A percentile compares a stretch with the other conserved stretches of the same genome.
phyloP scores from a whole-genome alignment of 2,329 filamentous ascomycete genomes.

The Cercospora sp. region DNA sequence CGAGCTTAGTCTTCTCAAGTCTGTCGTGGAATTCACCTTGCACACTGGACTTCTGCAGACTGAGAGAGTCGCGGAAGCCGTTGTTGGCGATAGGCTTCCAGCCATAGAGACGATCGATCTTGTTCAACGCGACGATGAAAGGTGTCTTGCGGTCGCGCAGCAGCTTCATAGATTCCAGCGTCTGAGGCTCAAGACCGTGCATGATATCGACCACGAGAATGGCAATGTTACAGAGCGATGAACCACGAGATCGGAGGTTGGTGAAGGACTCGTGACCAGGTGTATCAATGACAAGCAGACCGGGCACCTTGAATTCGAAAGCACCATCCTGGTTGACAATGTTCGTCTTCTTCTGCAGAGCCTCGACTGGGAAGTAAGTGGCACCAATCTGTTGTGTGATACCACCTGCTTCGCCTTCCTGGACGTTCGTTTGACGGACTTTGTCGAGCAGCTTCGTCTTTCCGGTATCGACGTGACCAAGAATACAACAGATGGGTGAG shows the following conservation, averaged over 20 bases:
- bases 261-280: slow-evolving; percentile 99
- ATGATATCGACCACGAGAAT: slow-evolving; percentile 99
- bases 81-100: slow-evolving; percentile 99
- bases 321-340: slow-evolving; percentile 88
- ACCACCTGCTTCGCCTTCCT: slow-evolving; percentile 98
- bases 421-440: slow-evolving; percentile 96
- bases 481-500: slow-evolving; percentile 98
- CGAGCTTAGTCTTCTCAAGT: slow-evolving; percentile 85
- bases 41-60: slow-evolving; percentile 86
- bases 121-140: slow-evolving; percentile 98
- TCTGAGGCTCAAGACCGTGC: slow-evolving; percentile 98
- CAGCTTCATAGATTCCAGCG: slow-evolving; percentile 93
- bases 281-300: slow-evolving; percentile 94
- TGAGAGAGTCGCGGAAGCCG: slow-evolving; percentile 89
- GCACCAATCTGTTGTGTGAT: slow-evolving; percentile 99
- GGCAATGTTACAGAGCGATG: slow-evolving; percentile 97
- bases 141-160: slow-evolving; percentile 92
- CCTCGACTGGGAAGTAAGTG: slow-evolving; percentile 96
- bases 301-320: slow-evolving; percentile 97
- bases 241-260: slow-evolving; percentile 93
- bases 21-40: slow-evolving; percentile 93
- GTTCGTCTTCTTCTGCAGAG: slow-evolving; percentile 85
- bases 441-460: slow-evolving; percentile 99
- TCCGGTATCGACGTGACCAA: slow-evolving; percentile 99
- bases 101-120: slow-evolving; percentile 98